Base-by-base conservation (phyloP, 2,329 filamentous ascomycete genomes). In the Ascocoryne sarcoides region DNA sequence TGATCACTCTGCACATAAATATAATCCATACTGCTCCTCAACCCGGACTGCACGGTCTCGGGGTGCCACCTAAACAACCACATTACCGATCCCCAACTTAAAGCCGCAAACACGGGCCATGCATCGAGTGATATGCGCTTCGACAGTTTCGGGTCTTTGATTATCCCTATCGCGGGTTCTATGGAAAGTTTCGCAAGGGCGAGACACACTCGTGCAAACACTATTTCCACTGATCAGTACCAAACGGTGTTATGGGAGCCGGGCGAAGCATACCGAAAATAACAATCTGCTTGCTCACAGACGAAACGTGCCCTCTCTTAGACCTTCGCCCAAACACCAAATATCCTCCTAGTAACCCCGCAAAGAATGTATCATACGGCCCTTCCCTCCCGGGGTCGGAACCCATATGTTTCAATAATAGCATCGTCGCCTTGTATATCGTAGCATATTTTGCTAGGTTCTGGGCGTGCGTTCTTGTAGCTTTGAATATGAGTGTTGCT, bases 21-120 rank as follows among this genome's bases (percentile, higher is more conserved):
- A 60, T 98, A 98, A 54, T 78, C 85, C 92, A 98, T 98, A 68
- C 88, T 95, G 65, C 80, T 89, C 62, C 87, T 76, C 70, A 98
- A 66, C 62, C 89, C 95, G 45, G 81, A 78, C 71, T 95, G 92
- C 59, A 98, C 74, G 42, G 84, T 86, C 55, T 93, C 86, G 4
- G 92, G 88, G 66, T 96, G 81, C 75, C 84, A 85, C 55, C 84
- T 76, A 69, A 95, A 98, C 46, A 98, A 65, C 66, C 90, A 87
- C 92, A 98, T 98, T 49, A 98, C 88, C 57, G 79, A 70, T 4
- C 82, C 92, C 92, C 92, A 98, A 58, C 83, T 93, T 49, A 90
- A 56, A 53, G 82, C 84, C 31, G 92, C 90, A 65, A 98, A 98
- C 2, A 82, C 82, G 2, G 90, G 87, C 90, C 92, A 98, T 40